Conservation (phyloP, 805 yeast genomes). For the Scheffersomyces ergatensis region DNA sequence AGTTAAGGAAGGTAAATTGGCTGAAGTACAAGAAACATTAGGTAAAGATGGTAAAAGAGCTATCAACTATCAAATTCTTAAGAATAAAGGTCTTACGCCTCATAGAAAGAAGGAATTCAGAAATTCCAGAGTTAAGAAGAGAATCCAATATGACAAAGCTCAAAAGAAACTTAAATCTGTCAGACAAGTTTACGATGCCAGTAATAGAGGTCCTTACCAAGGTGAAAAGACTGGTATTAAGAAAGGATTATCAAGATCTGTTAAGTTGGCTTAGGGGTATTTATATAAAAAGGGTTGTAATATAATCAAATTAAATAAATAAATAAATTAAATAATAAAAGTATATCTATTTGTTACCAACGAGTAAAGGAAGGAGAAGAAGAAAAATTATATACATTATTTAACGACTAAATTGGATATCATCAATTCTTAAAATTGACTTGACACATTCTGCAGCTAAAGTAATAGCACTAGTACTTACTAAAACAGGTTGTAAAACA, state of each 20-base stretch:
- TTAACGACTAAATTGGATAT: slow-evolving; percentile 75
- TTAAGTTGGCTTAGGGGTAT: slow-evolving; percentile 54
- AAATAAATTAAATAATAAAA: too few relatives aligned
- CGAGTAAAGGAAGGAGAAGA: too few relatives aligned
- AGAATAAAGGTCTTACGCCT: slow-evolving; percentile 95
- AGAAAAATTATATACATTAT: too few relatives aligned
- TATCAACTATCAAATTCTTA: slow-evolving; percentile 87
- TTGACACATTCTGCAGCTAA: slow-evolving; percentile 96
- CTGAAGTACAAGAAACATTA: slow-evolving; percentile 62
- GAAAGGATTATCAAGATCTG: slow-evolving; percentile 87
- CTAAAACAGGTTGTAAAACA: slow-evolving; percentile 94
- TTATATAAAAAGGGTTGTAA: too few relatives aligned
- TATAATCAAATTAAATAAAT: too few relatives aligned
- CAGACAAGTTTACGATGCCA: slow-evolving; percentile 81
- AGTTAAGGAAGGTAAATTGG: slow-evolving; percentile 79
- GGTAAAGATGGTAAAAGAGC: slow-evolving; percentile 92
- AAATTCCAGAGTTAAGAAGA: slow-evolving; percentile 96
- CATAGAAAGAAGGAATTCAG: slow-evolving; percentile 90
- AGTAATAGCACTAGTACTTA: slow-evolving; percentile 89
- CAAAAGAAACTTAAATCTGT: slow-evolving; percentile 89
- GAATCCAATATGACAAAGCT: slow-evolving; percentile 93
- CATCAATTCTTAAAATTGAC: slow-evolving; percentile 94
- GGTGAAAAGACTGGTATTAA: slow-evolving; percentile 98
- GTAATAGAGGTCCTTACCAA: slow-evolving; percentile 67
- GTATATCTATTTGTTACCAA: too few relatives aligned